These are phyloP conservation scores for Phyllosticta paracitricarpa DNA, from an alignment of 2,329 filamentous ascomycete genomes.

Conservation along the genomic window DNA sequence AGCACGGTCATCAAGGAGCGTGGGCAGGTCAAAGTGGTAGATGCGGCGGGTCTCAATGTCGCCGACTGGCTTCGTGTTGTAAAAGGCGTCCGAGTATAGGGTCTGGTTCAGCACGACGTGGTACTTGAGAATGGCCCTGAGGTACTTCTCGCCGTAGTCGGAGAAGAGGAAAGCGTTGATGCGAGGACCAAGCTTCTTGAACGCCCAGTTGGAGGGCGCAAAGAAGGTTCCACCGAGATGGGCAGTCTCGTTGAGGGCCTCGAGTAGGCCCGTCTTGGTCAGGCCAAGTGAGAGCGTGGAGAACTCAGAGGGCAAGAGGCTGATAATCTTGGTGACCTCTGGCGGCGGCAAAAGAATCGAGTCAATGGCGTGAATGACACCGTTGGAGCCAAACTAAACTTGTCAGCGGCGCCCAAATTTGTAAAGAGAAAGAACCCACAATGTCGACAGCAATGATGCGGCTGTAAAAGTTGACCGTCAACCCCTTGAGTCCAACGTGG, in stretches of 20 bases:
- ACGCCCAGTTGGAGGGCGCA: constrained; percentile 73
- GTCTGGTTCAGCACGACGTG: constrained; percentile 65
- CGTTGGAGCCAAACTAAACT: constrained; percentile 59
- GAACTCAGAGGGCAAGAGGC: constrained; percentile 58
- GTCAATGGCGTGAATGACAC: constrained; percentile 70
- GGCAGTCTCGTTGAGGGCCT: constrained; percentile 44
- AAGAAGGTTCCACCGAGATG: constrained; percentile 66
- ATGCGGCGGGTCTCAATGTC: not conserved
- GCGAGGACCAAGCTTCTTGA: constrained; percentile 58
- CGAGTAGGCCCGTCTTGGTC: constrained; percentile 60
- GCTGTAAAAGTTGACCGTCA: constrained; percentile 69
- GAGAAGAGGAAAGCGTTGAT: constrained; percentile 84
- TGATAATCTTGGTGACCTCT: constrained; percentile 52
- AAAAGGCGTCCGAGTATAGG: constrained; percentile 76
- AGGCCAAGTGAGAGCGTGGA: constrained; percentile 69
- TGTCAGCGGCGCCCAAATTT: not conserved
- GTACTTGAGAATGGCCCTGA: constrained; percentile 69
- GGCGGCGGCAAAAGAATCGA: constrained; percentile 69
- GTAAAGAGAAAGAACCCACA: constrained; percentile 34
- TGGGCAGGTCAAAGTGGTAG: constrained; percentile 58
- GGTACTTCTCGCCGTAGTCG: constrained; percentile 59
- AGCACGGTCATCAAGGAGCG: constrained; percentile 55
- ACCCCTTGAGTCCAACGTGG: constrained; percentile 51
- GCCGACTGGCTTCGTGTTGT: constrained; percentile 35
- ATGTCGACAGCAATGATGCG: constrained; percentile 61